Evolutionary conservation across 1,284 basidiomycete genomes (phyloP), one percentile per base, ranked within the genome.

Genomic region (Amylostereum areolatum): DNA sequence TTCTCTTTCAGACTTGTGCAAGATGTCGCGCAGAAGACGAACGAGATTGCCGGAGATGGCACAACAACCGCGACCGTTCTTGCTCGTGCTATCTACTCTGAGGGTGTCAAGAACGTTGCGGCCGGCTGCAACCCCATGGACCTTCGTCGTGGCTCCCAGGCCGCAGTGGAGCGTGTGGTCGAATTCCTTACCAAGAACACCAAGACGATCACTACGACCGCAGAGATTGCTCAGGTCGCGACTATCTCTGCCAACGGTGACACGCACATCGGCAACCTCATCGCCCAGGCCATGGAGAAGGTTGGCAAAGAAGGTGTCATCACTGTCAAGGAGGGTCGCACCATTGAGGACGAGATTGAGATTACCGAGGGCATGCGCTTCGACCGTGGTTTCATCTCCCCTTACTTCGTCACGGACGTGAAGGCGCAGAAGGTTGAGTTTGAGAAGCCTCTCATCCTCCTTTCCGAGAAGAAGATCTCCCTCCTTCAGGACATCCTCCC

Each of bases 51-150:
- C 42, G 96, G 96, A 73, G 96, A 99, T 67, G 96, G 96, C 57
- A 99, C 95, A 10, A 99, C 96, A 10, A 98, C 96, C 27, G 95
- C 96, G 27, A 98, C 96, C 35, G 96, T 98, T 48, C 85, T 98
- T 52, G 92, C 96, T 6, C 89, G 92, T 51, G 94, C 95, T 55
- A 98, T 99, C 73, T 99, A 97, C 74, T 81, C 93, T 0, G 96
- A 99, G 71, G 96, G 96, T 72, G 95, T 98, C 60, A 98, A 98
- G 80, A 99, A 98, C 66, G 96, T 99, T 52, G 95, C 96, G 39
- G 96, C 96, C 10, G 93, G 96, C 24, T 99, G 96, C 80, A 97
- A 97, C 77, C 96, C 96, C 34, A 99, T 98, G 94, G 96, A 99
- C 73, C 89, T 98, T 54, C 91, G 96, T 55, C 86, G 95, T 31